These are phyloP conservation scores for Trichosporon sp. DNA, from an alignment of 1,284 basidiomycete genomes.

Conservation along the genomic window DNA sequence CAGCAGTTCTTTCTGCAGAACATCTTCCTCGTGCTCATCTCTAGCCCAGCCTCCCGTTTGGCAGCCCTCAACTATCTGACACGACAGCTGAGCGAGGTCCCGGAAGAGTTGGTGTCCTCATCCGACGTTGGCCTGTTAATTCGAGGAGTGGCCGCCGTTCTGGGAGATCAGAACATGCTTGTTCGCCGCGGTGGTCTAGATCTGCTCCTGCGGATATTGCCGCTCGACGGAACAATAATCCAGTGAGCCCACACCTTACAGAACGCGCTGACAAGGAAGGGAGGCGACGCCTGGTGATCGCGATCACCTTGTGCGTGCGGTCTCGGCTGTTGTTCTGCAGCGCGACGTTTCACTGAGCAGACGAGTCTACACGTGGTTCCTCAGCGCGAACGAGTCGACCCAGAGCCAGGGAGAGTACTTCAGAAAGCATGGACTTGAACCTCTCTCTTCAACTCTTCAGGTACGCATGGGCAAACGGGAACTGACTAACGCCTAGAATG, in stretches of 20 bases:
- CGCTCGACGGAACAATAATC: conserved; percentile 70
- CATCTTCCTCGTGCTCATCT: conserved; percentile 89
- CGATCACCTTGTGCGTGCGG: conserved; percentile 74
- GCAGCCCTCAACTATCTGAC: conserved; percentile 85
- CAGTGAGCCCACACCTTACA: conserved; percentile 54
- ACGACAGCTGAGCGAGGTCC: conserved; percentile 66
- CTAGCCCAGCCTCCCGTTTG: conserved; percentile 80
- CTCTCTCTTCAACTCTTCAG: conserved; percentile 70
- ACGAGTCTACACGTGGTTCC: conserved; percentile 88
- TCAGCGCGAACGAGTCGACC: conserved; percentile 76
- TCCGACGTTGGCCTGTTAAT: conserved; percentile 89
- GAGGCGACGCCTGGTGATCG: conserved; percentile 66
- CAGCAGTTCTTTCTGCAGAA: conserved; percentile 92
- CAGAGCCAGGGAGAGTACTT: conserved; percentile 74
- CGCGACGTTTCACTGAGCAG: conserved; percentile 91
- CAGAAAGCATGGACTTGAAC: conserved; percentile 66
- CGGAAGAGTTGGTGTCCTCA: conserved; percentile 54
- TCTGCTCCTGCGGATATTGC: conserved; percentile 72
- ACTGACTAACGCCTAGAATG: conserved; percentile 59
- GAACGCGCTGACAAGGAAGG: conserved; percentile 28
- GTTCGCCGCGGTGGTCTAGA: conserved; percentile 82
- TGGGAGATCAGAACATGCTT: conserved; percentile 86
- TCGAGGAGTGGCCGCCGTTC: conserved; percentile 80
- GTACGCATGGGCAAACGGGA: conserved; percentile 55
- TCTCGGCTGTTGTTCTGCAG: conserved; percentile 79